Conservation (phyloP, 805 yeast species). For the Citeromyces matritensis region DNA sequence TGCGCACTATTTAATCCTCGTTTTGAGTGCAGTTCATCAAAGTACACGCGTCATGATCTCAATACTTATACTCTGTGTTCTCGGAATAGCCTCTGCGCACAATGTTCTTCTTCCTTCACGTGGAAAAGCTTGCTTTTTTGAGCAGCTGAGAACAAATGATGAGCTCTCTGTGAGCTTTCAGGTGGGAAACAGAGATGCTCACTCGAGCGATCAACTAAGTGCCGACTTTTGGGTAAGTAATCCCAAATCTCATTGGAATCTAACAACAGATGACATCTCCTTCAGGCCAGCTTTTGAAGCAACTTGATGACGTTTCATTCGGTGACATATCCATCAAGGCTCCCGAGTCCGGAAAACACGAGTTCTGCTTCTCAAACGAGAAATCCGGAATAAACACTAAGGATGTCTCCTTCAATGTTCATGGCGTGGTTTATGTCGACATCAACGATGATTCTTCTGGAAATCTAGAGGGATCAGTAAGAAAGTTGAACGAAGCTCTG, state of each 20-base stretch:
- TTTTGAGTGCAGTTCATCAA: no score
- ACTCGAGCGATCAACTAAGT: slow-evolving; percentile 46
- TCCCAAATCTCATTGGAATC: neutral
- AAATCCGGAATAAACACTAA: slow-evolving; percentile 55
- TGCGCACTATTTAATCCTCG: no score
- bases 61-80: slow-evolving; percentile 1
- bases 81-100: slow-evolving; percentile 34
- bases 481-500: slow-evolving; percentile 58
- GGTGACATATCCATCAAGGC: slow-evolving; percentile 69
- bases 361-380: slow-evolving; percentile 88
- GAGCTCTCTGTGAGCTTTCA: slow-evolving; percentile 82
- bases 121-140: slow-evolving; percentile 83
- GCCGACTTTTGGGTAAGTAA: slow-evolving; percentile 46
- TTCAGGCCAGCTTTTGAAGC: slow-evolving; percentile 32
- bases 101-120: slow-evolving; percentile 71
- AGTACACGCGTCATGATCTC: no score
- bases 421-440: slow-evolving; percentile 55
- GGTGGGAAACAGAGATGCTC: slow-evolving; percentile 79
- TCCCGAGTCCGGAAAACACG: slow-evolving; percentile 53
- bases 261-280: slow-evolving; percentile 12
- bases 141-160: slow-evolving; percentile 68
- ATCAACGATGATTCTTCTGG: slow-evolving; percentile 6
- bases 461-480: slow-evolving; percentile 64
- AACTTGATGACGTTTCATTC: slow-evolving; percentile 48
- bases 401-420: slow-evolving; percentile 91